Conservation (phyloP, 768 basidiomycete genomes). For the Boletus insuetus region DNA sequence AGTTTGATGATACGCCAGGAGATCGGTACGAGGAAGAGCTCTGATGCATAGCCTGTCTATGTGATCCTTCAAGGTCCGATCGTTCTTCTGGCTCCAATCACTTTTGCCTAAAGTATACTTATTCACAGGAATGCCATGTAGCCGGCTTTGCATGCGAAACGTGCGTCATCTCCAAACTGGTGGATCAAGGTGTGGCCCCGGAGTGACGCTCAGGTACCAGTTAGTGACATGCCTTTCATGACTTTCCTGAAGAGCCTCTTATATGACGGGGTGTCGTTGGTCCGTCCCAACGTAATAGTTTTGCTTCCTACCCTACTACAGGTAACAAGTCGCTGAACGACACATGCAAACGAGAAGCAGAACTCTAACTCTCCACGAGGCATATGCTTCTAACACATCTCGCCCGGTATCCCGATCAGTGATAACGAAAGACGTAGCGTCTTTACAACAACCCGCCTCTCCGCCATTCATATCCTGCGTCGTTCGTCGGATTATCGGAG, state of each 20-base stretch:
- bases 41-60: slow-evolving; percentile 8
- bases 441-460: neutral
- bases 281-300: slow-evolving; percentile 6
- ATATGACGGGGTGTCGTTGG: slow-evolving; percentile 26
- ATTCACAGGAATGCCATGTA: slow-evolving; percentile 1
- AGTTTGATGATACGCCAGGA: slow-evolving; percentile 7
- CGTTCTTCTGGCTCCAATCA: neutral
- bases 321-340: neutral
- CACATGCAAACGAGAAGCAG: neutral
- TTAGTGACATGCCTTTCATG: neutral
- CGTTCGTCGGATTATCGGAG: neutral
- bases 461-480: slow-evolving; percentile 3
- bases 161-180: slow-evolving; percentile 3
- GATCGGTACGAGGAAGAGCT: slow-evolving; percentile 33
- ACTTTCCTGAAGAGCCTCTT: neutral
- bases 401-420: slow-evolving; percentile 9
- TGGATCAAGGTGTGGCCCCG: neutral
- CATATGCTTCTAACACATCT: slow-evolving; percentile 4
- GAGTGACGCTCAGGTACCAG: slow-evolving; percentile 1
- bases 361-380: neutral
- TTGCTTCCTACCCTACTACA: neutral
- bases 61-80: slow-evolving; percentile 2
- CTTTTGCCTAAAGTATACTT: neutral
- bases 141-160: neutral
- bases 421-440: slow-evolving; percentile 5